Evolutionary conservation across 345 rosid species (phyloP), one percentile per base, ranked within the genome.

Genomic region (Noccaea bulbosa): DNA sequence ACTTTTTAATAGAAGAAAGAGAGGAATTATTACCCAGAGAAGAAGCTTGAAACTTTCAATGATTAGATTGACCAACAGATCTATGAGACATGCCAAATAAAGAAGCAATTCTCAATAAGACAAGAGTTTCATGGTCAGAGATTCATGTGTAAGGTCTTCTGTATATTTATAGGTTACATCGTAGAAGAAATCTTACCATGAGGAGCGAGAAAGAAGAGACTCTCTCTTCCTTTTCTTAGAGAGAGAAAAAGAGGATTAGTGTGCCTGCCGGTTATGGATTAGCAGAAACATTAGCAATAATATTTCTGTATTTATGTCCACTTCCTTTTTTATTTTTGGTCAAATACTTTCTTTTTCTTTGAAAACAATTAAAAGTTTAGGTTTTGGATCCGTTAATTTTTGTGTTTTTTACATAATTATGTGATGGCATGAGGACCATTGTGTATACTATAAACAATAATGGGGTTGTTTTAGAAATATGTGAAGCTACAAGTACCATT

Each of bases 51-150:
- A 69, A 49, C 49, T 46, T 57, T 69, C 72, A 48, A 46, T 14
- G 16, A 35, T 56, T 45, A 46, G 33, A 5, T 69, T 56, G 65
- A 57, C 57, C 47, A 69, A 58, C 49, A 69, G 73, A 69, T 58
- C 66, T 69, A 7, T 44, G 48, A 35, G 37, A 47, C 44, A 30
- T 1, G 16, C 11, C 24, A 49, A 54, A 30, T 27, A 24, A 47
- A 57, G 58, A 5, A 69, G 57, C 6, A 9, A 67, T 54, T 40
- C 22, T 43, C 17, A 67, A 50, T 4, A 52, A 68, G 53, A 55
- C 34, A 55, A 20, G 10, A 40, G 17, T 39, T 53, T 30, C 32
- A 53, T 53, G 71, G 8, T 53, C 15, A 67, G 40, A 66, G 50
- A 32, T 44, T 47, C 41, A 55, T 34, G 37, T 35, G 24, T 68